phyloP scores from a whole-genome alignment of 83 land plant genomes.

The Larix sibirica region DNA sequence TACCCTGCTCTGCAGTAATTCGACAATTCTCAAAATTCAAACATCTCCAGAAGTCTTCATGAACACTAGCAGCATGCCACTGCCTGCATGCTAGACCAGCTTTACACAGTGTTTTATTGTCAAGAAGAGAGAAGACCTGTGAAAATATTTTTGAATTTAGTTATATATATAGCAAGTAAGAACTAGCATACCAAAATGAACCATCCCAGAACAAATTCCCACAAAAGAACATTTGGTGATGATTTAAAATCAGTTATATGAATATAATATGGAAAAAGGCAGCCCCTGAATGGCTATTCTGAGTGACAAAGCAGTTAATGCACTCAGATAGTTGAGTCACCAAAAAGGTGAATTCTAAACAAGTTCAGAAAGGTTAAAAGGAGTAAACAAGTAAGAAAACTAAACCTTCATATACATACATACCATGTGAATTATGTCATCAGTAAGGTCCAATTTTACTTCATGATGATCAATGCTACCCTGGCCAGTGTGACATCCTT shows the following conservation, averaged over 20 bases:
- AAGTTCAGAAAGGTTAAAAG: neutral
- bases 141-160: neutral
- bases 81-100: constrained; percentile 89
- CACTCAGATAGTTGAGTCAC: neutral
- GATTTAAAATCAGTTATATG: neutral
- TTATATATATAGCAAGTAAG: too few species aligned
- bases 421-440: constrained; percentile 94
- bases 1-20: constrained; percentile 77
- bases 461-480: constrained; percentile 32
- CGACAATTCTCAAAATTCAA: constrained; percentile 74
- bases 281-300: neutral
- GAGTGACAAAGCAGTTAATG: neutral
- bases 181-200: too few species aligned
- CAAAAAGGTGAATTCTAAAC: neutral
- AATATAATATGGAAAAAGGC: neutral
- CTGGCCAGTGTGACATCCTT: constrained; percentile 26
- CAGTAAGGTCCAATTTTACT: constrained; percentile 84
- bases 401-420: neutral
- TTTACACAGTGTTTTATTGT: constrained; percentile 63
- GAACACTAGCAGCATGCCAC: constrained; percentile 90
- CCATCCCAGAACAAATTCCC: too few species aligned
- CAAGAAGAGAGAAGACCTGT: constrained; percentile 94
- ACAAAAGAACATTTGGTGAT: neutral
- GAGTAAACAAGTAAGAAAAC: neutral
- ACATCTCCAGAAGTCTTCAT: constrained; percentile 97